Evolutionary conservation across 1,284 basidiomycete genomes (phyloP).

Genomic region (Phenoliferia sp.): DNA sequence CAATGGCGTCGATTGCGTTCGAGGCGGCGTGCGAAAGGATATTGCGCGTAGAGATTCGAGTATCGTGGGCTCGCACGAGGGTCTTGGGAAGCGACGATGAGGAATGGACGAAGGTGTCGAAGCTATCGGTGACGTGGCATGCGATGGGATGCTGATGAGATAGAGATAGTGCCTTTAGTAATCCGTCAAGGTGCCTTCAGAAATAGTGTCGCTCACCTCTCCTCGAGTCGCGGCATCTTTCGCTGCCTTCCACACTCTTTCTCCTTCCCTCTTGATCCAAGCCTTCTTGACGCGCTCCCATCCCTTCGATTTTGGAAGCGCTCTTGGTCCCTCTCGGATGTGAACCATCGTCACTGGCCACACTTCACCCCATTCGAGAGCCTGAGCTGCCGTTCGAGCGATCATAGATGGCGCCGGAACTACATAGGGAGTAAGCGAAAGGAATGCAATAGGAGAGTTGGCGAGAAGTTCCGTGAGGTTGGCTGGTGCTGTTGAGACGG

Average conservation of each 20-base stretch:
- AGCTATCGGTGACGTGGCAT: conserved; percentile 64
- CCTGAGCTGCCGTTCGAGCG: conserved; percentile 65
- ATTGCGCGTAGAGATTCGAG: conserved; percentile 59
- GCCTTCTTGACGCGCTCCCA: conserved; percentile 46
- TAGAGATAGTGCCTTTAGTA: not conserved
- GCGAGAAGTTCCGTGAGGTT: conserved; percentile 38
- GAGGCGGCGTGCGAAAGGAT: conserved; percentile 77
- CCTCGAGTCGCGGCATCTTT: conserved; percentile 48
- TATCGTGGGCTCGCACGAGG: conserved; percentile 56
- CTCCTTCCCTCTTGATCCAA: conserved; percentile 61
- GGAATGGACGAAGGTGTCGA: conserved; percentile 45
- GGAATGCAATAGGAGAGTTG: conserved; percentile 33
- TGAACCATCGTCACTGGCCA: conserved; percentile 82
- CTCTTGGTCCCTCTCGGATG: conserved; percentile 59
- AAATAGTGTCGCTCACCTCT: conserved; percentile 63
- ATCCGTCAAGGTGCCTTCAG: not conserved
- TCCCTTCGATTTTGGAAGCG: conserved; percentile 25
- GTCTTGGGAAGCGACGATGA: conserved; percentile 13
- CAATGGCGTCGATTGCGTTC: conserved; percentile 61
- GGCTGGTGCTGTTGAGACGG: conserved; percentile 23
- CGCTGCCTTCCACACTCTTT: conserved; percentile 66
- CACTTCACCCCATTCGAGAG: conserved; percentile 47
- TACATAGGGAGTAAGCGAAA: not conserved
- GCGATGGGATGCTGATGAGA: conserved; percentile 63
- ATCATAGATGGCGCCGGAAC: conserved; percentile 59